phyloP scores from a whole-genome alignment of 352 stramenopile species.

The Phytophthora multivora region DNA sequence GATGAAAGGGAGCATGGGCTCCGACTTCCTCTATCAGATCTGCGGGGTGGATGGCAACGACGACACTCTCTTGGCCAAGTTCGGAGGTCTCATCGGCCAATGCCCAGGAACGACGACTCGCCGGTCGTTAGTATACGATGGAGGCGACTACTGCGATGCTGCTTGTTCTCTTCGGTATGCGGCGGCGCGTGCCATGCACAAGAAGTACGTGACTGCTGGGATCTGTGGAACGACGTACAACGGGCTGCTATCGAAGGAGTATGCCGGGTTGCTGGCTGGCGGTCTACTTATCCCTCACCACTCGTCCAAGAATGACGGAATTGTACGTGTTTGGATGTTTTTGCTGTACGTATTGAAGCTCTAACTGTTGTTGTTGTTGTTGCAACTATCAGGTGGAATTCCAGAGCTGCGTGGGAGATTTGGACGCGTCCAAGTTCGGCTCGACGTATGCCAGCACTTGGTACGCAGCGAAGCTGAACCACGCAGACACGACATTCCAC shows the following conservation, averaged over 20 bases:
- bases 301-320: slow-evolving; percentile 56
- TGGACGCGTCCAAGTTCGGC: slow-evolving; percentile 42
- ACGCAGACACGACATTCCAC: slow-evolving; percentile 62
- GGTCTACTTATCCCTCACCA: slow-evolving; percentile 47
- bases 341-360: neutral
- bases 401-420: slow-evolving; percentile 50
- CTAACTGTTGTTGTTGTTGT: slow-evolving; percentile 2
- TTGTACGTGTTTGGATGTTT: slow-evolving; percentile 31
- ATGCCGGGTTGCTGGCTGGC: slow-evolving; percentile 33
- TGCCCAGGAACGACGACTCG: slow-evolving; percentile 42
- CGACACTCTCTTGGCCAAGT: slow-evolving; percentile 19
- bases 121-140: slow-evolving; percentile 45
- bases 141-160: slow-evolving; percentile 33
- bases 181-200: slow-evolving; percentile 36
- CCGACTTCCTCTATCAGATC: slow-evolving; percentile 45
- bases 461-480: slow-evolving; percentile 67
- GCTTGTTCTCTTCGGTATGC: slow-evolving; percentile 35
- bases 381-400: slow-evolving; percentile 49
- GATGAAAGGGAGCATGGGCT: slow-evolving; percentile 56
- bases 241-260: slow-evolving; percentile 46
- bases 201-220: slow-evolving; percentile 38
- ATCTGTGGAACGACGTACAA: slow-evolving; percentile 50
- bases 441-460: slow-evolving; percentile 41
- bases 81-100: slow-evolving; percentile 43
- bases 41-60: slow-evolving; percentile 30